phyloP scores from a whole-genome alignment of 495 filamentous ascomycete species.

The Penicillium malachiteum region DNA sequence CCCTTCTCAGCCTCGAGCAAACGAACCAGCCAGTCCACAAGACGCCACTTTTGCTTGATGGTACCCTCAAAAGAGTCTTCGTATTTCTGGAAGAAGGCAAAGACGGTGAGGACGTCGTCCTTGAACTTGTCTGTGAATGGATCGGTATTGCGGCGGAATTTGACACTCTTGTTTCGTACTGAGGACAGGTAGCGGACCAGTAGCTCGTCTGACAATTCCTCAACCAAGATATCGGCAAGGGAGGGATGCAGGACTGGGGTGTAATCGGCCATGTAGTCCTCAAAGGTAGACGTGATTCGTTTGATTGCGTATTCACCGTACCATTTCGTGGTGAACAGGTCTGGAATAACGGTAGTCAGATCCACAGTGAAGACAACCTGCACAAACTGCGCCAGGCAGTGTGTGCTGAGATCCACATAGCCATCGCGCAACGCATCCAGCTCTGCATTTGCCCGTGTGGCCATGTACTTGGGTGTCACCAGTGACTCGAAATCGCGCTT shows the following conservation, averaged over 20 bases:
- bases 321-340: slow-evolving; percentile 91
- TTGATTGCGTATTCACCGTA: slow-evolving; percentile 79
- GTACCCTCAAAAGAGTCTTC: slow-evolving; percentile 63
- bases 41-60: slow-evolving; percentile 89
- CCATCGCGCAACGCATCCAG: slow-evolving; percentile 75
- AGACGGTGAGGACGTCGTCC: slow-evolving; percentile 82
- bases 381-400: slow-evolving; percentile 83
- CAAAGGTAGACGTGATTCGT: slow-evolving; percentile 86
- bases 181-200: slow-evolving; percentile 81
- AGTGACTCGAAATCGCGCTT: slow-evolving; percentile 71
- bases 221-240: slow-evolving; percentile 82
- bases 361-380: slow-evolving; percentile 82
- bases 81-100: slow-evolving; percentile 64
- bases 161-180: slow-evolving; percentile 85
- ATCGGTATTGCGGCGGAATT: slow-evolving; percentile 75
- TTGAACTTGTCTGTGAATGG: slow-evolving; percentile 86
- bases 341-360: slow-evolving; percentile 73
- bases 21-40: slow-evolving; percentile 74
- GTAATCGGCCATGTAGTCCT: slow-evolving; percentile 91
- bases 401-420: slow-evolving; percentile 89
- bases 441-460: slow-evolving; percentile 65
- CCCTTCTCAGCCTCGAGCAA: slow-evolving; percentile 75
- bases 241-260: slow-evolving; percentile 74
- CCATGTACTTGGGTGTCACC: slow-evolving; percentile 78
- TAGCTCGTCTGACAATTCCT: slow-evolving; percentile 88